These are phyloP conservation scores for Phylloporus arenicola DNA, from an alignment of 768 basidiomycete species.

Conservation along the genomic window DNA sequence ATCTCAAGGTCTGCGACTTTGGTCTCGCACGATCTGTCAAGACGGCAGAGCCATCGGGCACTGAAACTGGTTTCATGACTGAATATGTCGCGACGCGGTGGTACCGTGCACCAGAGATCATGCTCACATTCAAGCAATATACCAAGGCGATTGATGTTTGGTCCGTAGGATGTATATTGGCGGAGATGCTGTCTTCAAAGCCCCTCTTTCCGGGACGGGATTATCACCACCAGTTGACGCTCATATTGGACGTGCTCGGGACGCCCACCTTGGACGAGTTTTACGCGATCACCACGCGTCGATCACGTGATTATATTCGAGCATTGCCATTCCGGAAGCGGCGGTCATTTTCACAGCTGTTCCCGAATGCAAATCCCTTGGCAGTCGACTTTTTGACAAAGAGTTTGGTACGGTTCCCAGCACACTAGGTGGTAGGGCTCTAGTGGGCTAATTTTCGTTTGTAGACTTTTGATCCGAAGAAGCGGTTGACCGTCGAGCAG, in stretches of 20 bases:
- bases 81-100: slow-evolving; percentile 98
- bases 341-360: slow-evolving; percentile 74
- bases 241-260: slow-evolving; percentile 95
- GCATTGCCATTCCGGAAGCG: slow-evolving; percentile 91
- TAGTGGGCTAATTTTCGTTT: neutral
- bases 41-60: slow-evolving; percentile 79
- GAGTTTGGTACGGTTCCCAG: slow-evolving; percentile 53
- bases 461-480: slow-evolving; percentile 96
- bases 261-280: slow-evolving; percentile 97
- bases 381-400: slow-evolving; percentile 77
- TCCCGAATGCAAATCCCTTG: slow-evolving; percentile 84
- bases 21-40: slow-evolving; percentile 88
- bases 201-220: slow-evolving; percentile 95
- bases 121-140: slow-evolving; percentile 99
- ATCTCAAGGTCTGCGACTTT: slow-evolving; percentile 94
- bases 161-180: slow-evolving; percentile 85
- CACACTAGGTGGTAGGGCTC: too few relatives aligned
- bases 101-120: slow-evolving; percentile 99
- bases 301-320: slow-evolving; percentile 93
- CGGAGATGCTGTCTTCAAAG: slow-evolving; percentile 96
- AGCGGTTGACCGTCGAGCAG: slow-evolving; percentile 90
- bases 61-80: slow-evolving; percentile 88
- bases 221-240: slow-evolving; percentile 92
- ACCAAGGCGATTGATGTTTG: slow-evolving; percentile 92
- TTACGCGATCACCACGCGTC: slow-evolving; percentile 88